Conservation (phyloP, 768 basidiomycete genomes). For the Leccinellum albellum region DNA sequence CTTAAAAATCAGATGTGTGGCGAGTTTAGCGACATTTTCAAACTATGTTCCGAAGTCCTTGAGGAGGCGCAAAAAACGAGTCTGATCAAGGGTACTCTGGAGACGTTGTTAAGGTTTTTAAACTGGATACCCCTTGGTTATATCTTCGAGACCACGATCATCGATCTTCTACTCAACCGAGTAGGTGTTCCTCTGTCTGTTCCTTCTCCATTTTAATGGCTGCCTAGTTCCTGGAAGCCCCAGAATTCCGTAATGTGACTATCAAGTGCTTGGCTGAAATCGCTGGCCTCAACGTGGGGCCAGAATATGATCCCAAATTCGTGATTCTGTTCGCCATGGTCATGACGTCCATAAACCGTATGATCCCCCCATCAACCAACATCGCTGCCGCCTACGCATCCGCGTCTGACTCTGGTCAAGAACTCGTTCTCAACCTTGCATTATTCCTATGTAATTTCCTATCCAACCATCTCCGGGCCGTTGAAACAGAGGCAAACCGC, state of each 20-base stretch:
- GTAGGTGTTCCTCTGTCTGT: constrained; percentile 46
- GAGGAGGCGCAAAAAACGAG: constrained; percentile 97
- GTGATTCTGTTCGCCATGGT: constrained; percentile 97
- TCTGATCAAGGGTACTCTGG: constrained; percentile 89
- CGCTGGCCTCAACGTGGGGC: constrained; percentile 87
- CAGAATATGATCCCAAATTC: constrained; percentile 98
- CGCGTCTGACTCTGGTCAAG: constrained; percentile 89
- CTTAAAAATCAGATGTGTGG: constrained; percentile 98
- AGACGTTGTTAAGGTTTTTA: constrained; percentile 91
- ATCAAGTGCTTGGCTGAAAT: constrained; percentile 97
- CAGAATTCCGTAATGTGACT: constrained; percentile 96
- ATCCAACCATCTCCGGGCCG: constrained; percentile 86
- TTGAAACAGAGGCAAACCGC: constrained; percentile 86
- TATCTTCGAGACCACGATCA: constrained; percentile 97
- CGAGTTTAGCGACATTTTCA: constrained; percentile 97
- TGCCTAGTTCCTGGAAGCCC: constrained; percentile 86
- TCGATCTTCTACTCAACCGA: constrained; percentile 86
- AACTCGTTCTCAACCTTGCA: constrained; percentile 94
- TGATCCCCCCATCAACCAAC: constrained; percentile 94
- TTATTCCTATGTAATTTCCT: constrained; percentile 98
- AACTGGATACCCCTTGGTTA: constrained; percentile 99
- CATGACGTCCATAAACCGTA: constrained; percentile 94
- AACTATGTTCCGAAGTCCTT: constrained; percentile 92
- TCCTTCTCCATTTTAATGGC: constrained; percentile 9
- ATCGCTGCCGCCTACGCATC: constrained; percentile 89